Base-by-base conservation (phyloP, 768 basidiomycete genomes). In the Ramaria sp. region DNA sequence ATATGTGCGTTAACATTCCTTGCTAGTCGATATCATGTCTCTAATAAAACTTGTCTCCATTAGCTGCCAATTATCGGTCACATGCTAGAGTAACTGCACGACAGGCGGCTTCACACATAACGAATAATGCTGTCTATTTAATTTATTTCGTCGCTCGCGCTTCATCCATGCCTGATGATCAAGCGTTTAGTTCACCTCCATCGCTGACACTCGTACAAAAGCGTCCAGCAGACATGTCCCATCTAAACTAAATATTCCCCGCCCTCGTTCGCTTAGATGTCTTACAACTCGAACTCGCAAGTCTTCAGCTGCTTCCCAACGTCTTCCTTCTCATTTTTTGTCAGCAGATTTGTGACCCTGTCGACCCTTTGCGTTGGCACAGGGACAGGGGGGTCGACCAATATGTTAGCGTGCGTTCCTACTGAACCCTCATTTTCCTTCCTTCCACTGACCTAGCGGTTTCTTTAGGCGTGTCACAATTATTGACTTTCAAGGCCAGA, bases 301-400 rank as follows among this genome's bases (percentile, higher is more conserved):
- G 42, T 43, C 17, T 43, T 22, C 34, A 13, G n/a, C 17, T 2
- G 9, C 42, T 43, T 22, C 42, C 17, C 20, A 13, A 7, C 6
- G 11, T 19, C n/a, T 19, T 43, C 20, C n/a, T 9, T 2, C 42
- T 22, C 42, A 43, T 3, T 22, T 22, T 43, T 5, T 22, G n/a
- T 22, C n/a, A 43, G 20, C 51, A 38, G 51, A 10, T 53, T 43
- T 17, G 37, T 53, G 19, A 54, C 60, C 19, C 47, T 61, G 7
- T 60, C 60, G 24, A 55, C 53, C 3, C 59, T 62, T 19, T 61
- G 59, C 47, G 59, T 60, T n/a, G 88, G 88, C 12, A 83, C 86
- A 38, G 87, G 87, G 30, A 83, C 85, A 17, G 87, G 88, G 3
- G 88, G 88, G 7, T 84, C 84, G 15, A 91, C 88, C 1, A 79